A percentile compares a stretch with the other conserved stretches of the same genome.
phyloP scores from a whole-genome alignment of 192 early-diverging fungal genomes.

The Coemansia sp. region DNA sequence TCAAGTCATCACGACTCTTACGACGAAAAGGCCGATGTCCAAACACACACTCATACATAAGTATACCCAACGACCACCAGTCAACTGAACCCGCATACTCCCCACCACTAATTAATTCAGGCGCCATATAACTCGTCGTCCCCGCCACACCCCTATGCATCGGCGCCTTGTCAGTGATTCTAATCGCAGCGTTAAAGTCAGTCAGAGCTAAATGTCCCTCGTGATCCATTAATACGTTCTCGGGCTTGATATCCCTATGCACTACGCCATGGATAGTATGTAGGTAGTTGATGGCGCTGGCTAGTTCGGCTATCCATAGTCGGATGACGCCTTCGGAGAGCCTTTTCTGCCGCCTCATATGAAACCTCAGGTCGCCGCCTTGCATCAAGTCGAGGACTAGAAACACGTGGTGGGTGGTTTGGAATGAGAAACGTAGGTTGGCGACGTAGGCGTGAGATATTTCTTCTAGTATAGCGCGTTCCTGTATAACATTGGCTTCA shows the following conservation, averaged over 20 bases:
- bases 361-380: conserved; percentile 87
- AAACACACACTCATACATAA: conserved; percentile 86
- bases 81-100: conserved; percentile 81
- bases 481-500: conserved; percentile 80
- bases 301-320: conserved; percentile 86
- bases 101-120: conserved; percentile 60
- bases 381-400: conserved; percentile 90
- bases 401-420: conserved; percentile 89
- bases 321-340: conserved; percentile 75
- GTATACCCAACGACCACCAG: conserved; percentile 91
- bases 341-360: conserved; percentile 32
- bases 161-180: conserved; percentile 57
- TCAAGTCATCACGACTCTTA: conserved; percentile 7
- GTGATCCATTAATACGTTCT: conserved; percentile 75
- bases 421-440: conserved; percentile 91
- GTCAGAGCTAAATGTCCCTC: conserved; percentile 85
- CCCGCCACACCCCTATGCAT: not conserved
- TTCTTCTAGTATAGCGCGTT: conserved; percentile 81
- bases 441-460: conserved; percentile 80
- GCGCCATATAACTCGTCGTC: conserved; percentile 86
- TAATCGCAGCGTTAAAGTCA: conserved; percentile 89
- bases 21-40: conserved; percentile 66
- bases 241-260: conserved; percentile 88
- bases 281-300: conserved; percentile 81
- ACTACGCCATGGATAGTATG: conserved; percentile 74